These are phyloP conservation scores for Leccinellum rugosiceps DNA, from an alignment of 768 basidiomycete genomes.

Conservation along the genomic window DNA sequence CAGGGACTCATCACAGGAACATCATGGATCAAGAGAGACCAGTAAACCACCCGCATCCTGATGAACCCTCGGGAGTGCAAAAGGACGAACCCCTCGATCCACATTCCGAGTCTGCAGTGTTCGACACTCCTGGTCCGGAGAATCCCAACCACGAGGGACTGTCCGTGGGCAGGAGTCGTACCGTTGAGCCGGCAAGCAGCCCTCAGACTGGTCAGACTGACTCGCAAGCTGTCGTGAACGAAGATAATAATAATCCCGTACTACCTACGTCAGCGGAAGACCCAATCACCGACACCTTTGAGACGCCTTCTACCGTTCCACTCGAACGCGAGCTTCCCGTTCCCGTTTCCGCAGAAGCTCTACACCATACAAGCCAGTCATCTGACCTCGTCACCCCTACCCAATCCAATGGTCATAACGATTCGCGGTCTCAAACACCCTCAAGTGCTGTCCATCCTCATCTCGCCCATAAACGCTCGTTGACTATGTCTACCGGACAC, in stretches of 20 bases:
- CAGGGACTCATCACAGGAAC: not conserved
- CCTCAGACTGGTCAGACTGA: not conserved
- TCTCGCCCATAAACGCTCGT: conserved; percentile 48
- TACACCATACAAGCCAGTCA: conserved; percentile 2
- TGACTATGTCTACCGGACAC: conserved; percentile 65
- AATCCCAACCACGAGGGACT: not conserved
- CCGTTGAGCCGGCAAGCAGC: not conserved
- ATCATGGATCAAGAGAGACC: conserved; percentile 20
- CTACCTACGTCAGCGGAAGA: not conserved
- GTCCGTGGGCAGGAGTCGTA: not conserved
- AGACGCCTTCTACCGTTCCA: conserved; percentile 8
- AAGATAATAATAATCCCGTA: conserved; percentile 1
- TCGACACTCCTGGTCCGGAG: not conserved
- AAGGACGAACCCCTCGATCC: conserved; percentile 4
- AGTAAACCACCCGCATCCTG: conserved; percentile 1
- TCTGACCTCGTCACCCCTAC: conserved; percentile 4
- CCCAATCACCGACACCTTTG: not conserved
- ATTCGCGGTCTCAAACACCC: conserved; percentile 19
- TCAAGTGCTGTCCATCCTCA: conserved; percentile 14
- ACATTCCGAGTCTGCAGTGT: conserved; percentile 5
- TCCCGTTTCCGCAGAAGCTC: conserved; percentile 3
- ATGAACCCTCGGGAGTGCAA: conserved; percentile 1
- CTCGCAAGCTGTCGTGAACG: not conserved
- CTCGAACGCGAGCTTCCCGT: not conserved
- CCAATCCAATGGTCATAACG: conserved; percentile 15